Conservation (phyloP, 805 yeast genomes). For the Wickerhamomyces tratensis region DNA sequence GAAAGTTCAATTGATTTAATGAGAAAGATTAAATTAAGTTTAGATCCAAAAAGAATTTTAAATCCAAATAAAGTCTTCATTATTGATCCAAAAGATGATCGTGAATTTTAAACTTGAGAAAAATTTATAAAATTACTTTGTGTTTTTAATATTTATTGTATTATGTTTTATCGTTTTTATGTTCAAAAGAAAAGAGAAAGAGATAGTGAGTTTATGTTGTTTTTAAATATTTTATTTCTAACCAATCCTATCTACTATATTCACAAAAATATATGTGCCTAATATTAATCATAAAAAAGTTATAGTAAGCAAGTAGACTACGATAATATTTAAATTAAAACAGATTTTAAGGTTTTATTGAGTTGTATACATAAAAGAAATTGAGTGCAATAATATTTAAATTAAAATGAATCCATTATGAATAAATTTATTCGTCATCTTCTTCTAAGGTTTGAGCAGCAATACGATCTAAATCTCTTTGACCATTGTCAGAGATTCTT, state of each 20-base stretch:
- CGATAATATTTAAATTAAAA: no score
- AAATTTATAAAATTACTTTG: no score
- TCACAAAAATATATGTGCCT: no score
- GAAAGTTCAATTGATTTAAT: slow-evolving; percentile 52
- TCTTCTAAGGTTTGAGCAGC: slow-evolving; percentile 96
- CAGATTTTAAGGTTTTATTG: background rate
- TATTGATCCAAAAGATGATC: slow-evolving; percentile 36
- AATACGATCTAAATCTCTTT: slow-evolving; percentile 99
- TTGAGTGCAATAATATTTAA: background rate
- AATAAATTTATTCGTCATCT: slow-evolving; percentile 43
- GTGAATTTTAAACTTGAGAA: background rate
- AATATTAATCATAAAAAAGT: no score
- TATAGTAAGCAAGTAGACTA: no score
- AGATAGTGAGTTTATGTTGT: no score
- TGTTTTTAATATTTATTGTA: no score
- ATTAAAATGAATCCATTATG: background rate
- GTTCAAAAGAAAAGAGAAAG: no score
- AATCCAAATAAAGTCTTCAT: slow-evolving; percentile 72
- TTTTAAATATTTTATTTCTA: no score
- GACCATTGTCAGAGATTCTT: slow-evolving; percentile 98
- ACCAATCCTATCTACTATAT: no score
- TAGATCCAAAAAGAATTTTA: slow-evolving; percentile 61
- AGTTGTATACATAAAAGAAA: background rate
- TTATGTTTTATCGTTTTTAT: no score
- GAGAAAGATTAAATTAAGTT: slow-evolving; percentile 58